These are phyloP conservation scores for Hyaloscypha variabilis DNA, from an alignment of 495 filamentous ascomycete species.

Conservation along the genomic window DNA sequence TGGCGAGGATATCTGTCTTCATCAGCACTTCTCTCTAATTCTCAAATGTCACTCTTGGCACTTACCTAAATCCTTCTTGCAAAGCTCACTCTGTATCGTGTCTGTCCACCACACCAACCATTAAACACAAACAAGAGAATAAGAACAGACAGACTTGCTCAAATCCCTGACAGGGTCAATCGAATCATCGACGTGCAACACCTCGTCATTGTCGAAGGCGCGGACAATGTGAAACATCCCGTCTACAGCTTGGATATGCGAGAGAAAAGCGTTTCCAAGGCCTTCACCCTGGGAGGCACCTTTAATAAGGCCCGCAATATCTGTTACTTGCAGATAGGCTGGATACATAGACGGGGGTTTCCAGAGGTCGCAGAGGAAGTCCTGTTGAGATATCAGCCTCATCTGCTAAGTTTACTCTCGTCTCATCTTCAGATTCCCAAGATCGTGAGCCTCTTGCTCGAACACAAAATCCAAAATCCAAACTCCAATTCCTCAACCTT, in stretches of 20 bases:
- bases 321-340: slow-evolving; percentile 35
- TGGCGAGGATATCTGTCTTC: slow-evolving; percentile 32
- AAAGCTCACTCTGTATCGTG: slow-evolving; percentile 38
- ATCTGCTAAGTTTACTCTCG: not conserved
- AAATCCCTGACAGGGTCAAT: slow-evolving; percentile 38
- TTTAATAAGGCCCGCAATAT: slow-evolving; percentile 37
- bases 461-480: no score
- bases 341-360: slow-evolving; percentile 33
- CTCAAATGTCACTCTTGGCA: not conserved
- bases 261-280: slow-evolving; percentile 35
- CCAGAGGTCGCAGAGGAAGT: slow-evolving; percentile 34
- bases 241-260: slow-evolving; percentile 35
- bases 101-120: slow-evolving; percentile 18
- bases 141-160: slow-evolving; percentile 10
- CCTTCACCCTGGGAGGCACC: slow-evolving; percentile 35
- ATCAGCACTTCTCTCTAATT: not conserved
- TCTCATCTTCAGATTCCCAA: not conserved
- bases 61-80: slow-evolving; percentile 37
- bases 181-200: slow-evolving; percentile 35
- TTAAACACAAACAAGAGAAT: slow-evolving; percentile 14
- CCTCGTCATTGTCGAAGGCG: slow-evolving; percentile 35
- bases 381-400: slow-evolving; percentile 15
- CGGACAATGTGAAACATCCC: slow-evolving; percentile 36
- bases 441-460: no score
- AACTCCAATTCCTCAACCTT: no score